These are phyloP conservation scores for Aspergillus sparsus DNA, from an alignment of 495 filamentous ascomycete species.

Conservation along the genomic window DNA sequence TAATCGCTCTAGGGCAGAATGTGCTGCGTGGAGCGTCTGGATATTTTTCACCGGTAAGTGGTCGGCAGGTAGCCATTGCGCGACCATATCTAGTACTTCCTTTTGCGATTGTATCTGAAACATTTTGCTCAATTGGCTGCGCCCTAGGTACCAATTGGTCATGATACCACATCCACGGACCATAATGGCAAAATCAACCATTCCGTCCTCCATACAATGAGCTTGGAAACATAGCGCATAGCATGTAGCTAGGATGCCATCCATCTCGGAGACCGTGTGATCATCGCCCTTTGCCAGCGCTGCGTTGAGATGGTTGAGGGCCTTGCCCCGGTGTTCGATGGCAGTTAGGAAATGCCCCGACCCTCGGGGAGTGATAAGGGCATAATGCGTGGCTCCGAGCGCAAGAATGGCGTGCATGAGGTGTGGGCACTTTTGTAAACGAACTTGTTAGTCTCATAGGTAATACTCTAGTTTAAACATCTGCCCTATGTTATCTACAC, in stretches of 20 bases:
- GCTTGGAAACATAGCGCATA: constrained; percentile 63
- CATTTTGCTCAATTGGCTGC: constrained; percentile 35
- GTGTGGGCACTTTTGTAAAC: constrained; percentile 28
- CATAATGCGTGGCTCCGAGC: constrained; percentile 57
- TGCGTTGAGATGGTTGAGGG: constrained; percentile 55
- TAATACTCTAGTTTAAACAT: neutral
- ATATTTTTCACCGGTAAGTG: constrained; percentile 31
- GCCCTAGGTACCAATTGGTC: constrained; percentile 45
- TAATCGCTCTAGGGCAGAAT: constrained; percentile 1
- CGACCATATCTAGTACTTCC: constrained; percentile 27
- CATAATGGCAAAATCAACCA: constrained; percentile 64
- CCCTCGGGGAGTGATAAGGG: constrained; percentile 26
- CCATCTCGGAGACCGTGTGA: constrained; percentile 37
- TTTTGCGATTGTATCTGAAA: constrained; percentile 50
- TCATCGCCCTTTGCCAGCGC: constrained; percentile 38
- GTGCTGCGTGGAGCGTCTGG: constrained; percentile 22
- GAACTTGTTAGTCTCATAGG: neutral
- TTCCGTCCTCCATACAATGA: constrained; percentile 57
- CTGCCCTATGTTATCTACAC: neutral
- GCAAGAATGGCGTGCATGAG: constrained; percentile 62
- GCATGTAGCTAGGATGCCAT: constrained; percentile 58
- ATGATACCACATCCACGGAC: constrained; percentile 59
- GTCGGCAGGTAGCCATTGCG: constrained; percentile 36
- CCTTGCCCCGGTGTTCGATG: constrained; percentile 56
- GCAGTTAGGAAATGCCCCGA: constrained; percentile 36